These are phyloP conservation scores for Eucalyptus curtisii DNA, from an alignment of 345 rosid species.

Conservation along the genomic window DNA sequence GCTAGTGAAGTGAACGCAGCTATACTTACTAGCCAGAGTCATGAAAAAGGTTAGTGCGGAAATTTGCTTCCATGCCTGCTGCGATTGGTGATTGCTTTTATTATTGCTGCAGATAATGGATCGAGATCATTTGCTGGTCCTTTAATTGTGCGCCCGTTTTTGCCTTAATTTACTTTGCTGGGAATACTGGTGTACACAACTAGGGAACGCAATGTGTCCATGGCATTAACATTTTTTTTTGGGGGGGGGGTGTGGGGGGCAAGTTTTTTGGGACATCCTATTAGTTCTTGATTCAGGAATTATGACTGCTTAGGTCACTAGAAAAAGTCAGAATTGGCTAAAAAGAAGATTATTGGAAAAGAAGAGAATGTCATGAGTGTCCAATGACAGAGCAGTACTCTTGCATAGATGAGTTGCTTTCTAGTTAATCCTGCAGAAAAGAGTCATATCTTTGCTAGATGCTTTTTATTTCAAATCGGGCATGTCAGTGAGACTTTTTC, in stretches of 20 bases:
- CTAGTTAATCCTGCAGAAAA: neutral
- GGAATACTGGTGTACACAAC: neutral
- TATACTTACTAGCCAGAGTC: slow-evolving; percentile 96
- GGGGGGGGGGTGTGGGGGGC: too few species aligned
- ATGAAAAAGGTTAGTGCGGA: slow-evolving; percentile 59
- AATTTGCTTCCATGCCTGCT: neutral
- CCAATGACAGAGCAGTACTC: neutral
- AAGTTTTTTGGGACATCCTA: neutral
- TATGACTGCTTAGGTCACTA: neutral
- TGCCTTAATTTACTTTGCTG: neutral
- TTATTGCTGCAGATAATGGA: neutral
- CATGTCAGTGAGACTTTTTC: neutral
- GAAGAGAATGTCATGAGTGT: neutral
- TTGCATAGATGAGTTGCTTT: neutral
- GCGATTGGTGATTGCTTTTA: neutral
- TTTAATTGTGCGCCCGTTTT: neutral
- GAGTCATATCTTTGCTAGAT: neutral
- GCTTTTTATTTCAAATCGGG: neutral
- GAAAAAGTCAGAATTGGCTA: neutral
- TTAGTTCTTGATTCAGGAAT: neutral
- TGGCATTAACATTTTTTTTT: neutral
- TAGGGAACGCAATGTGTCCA: neutral
- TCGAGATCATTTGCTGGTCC: neutral
- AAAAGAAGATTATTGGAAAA: neutral
- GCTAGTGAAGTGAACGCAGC: slow-evolving; percentile 98